Base-by-base conservation (phyloP, 371 early-diverging fungal genomes). In the Amoeboaphelidium occidentale region DNA sequence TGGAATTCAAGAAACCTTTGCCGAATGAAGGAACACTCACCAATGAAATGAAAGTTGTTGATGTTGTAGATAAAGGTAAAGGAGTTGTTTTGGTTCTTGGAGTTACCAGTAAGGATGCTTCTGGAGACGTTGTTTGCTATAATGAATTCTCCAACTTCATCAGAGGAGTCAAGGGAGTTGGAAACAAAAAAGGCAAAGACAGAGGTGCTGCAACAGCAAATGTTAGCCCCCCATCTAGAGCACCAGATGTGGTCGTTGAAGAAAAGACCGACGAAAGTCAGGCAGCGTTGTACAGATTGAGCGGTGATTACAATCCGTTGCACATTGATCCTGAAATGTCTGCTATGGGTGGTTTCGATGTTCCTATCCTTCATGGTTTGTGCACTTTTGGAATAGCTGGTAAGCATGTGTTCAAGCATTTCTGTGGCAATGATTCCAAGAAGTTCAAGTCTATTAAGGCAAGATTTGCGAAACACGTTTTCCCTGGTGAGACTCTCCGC, bases 301-400 rank as follows among this genome's bases (percentile, higher is more conserved):
- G 69, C 20, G 70, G 67, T n/a, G 86, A 85, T 61, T 75, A 63
- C 59, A 85, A 85, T 52, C 92, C 92, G 48, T 68, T 93, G 53
- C 96, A 96, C 64, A 78, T 96, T 56, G 94, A 94, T 59, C 92
- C 94, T 21, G 63, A 68, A n/a, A 87, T 94, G 87, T 74, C 85
- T 27, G 67, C 76, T 28, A 69, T 92, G 43, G 97, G 90, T 49
- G 89, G 91, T 12, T 96, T 93, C 61, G 78, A 90, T 23, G 76
- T 79, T 1, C 97, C 97, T 2, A 94, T 96, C 54, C 68, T 94
- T 39, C 97, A 96, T 56, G 96, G 96, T 21, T 69, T 96, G 47
- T 86, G 86, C 67, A 72, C 84, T 1, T 84, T 81, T 55, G 96
- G 91, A 54, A 70, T 85, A 51, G 81, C 91, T 42, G 81, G 75